Evolutionary conservation across 2,329 filamentous ascomycete species (phyloP), one percentile per base, ranked within the genome.

Genomic region (Talaromyces sp.): DNA sequence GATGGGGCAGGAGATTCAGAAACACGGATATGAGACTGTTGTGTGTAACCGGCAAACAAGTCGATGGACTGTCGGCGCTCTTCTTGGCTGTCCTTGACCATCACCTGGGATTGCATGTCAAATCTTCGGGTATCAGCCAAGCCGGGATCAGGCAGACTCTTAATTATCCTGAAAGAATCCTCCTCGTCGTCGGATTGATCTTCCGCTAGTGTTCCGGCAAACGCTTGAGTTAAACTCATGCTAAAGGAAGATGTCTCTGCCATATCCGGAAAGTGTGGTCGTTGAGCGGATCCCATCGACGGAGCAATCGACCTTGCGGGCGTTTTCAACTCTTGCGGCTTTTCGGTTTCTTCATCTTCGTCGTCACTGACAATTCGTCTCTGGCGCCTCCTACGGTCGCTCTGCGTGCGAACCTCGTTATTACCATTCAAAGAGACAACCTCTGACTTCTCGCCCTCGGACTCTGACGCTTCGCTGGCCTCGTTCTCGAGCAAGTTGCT

Each of bases 151-250:
- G 84, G 82, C 23, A 85, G 70, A 55, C 75, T 74, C 61, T 79
- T 76, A 12, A 84, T 73, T 51, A 85, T 81, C 23, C 78, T 77
- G 9, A 84, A 66, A 9, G 83, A 84, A 64, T 84, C 81, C 64
- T 80, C 75, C 63, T 82, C 70, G 16, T 67, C 72, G 16, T 75
- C 74, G 2, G 73, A 72, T 56, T 82, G 76, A 63, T 81, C 79
- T 42, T 85, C 87, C 55, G 90, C 92, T 86, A 97, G 89, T 0
- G 92, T 96, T 12, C 91, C 91, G 5, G 90, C 90, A 72, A 96
- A 97, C 65, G 95, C 94, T 69, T 96, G 93, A 0, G 92, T 96
- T 52, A 96, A 82, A 9, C 91, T 90, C 50, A 96, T 73, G 5
- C 80, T 75, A 57, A 77, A 69, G 47, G 74, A 71, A 53, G 71